Conservation (phyloP, 2,329 filamentous ascomycete genomes). For the Septoria linicola region DNA sequence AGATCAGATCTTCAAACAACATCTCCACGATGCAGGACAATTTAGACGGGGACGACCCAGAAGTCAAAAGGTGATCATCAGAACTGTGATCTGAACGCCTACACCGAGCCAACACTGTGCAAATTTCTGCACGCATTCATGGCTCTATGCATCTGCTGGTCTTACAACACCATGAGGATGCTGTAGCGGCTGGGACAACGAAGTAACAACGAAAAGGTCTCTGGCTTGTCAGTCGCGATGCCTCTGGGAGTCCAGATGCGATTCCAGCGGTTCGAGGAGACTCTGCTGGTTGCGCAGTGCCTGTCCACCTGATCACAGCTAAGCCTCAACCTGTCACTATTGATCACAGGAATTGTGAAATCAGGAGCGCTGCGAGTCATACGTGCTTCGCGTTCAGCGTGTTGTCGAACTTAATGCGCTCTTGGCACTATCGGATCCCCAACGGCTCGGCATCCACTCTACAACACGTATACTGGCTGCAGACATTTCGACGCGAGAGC, state of each 20-base stretch:
- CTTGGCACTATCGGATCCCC: conserved; percentile 8
- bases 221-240: too few species aligned
- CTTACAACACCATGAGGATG: too few species aligned
- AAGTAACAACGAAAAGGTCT: too few species aligned
- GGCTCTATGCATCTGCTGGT: too few species aligned
- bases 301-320: neutral
- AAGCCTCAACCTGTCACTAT: neutral
- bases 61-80: neutral
- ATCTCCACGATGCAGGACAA: neutral
- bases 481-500: neutral
- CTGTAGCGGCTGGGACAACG: too few species aligned
- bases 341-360: too few species aligned
- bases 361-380: neutral
- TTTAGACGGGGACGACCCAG: neutral
- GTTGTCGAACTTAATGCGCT: neutral
- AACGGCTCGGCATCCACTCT: conserved; percentile 1
- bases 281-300: too few species aligned
- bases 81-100: too few species aligned
- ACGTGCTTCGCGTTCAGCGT: neutral
- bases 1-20: conserved; percentile 13
- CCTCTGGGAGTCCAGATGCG: too few species aligned
- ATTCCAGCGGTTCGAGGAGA: too few species aligned
- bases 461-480: conserved; percentile 1
- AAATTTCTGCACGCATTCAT: too few species aligned
- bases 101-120: too few species aligned